Base-by-base conservation (phyloP, 495 filamentous ascomycete genomes). In the Annulohypoxylon bovei region DNA sequence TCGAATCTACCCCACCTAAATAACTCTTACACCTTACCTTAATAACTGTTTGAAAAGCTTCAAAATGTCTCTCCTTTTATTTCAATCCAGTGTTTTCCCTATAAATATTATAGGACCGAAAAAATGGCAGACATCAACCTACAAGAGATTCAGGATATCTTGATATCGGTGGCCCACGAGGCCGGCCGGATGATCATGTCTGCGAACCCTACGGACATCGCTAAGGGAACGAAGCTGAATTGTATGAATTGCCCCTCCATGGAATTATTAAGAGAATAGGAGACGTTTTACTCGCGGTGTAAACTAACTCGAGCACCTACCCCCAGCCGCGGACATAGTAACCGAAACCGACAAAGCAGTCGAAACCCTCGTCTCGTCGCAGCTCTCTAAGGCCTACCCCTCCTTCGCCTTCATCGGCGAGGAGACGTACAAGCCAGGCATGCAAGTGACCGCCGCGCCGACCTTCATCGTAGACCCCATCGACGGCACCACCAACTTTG, bases 391-490 rank as follows among this genome's bases (percentile, higher is more conserved):
- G 23, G 83, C 82, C 62, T 95, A 92, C 79, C 92, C 93, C 0
- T 62, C 81, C 66, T 94, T 89, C 79, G 77, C 82, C 72, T 94
- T 95, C 77, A 85, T 94, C 66, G 92, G 92, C 74, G 92, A 95
- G 75, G 93, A 97, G 77, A 96, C 91, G 18, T 95, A 94, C 84
- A 79, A 89, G 49, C 85, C 91, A 27, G 87, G 89, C 59, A 81
- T 81, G 65, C 81, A 75, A 25, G 81, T 97, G 61, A 92, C 90
- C 2, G 73, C 84, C 37, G 83, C 81, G 1, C 93, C 93, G 1
- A 97, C 93, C 47, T 97, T 97, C 81, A 86, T 97, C 78, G 88
- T 91, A 64, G 93, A 97, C 81, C 93, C 93, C 40, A 94, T 96
- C 73, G 93, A 97, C 81, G 93, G 93, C 63, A 96, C 93, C 11